These are phyloP conservation scores for Plectosphaerella sp. DNA, from an alignment of 2,329 filamentous ascomycete genomes.

Conservation along the genomic window DNA sequence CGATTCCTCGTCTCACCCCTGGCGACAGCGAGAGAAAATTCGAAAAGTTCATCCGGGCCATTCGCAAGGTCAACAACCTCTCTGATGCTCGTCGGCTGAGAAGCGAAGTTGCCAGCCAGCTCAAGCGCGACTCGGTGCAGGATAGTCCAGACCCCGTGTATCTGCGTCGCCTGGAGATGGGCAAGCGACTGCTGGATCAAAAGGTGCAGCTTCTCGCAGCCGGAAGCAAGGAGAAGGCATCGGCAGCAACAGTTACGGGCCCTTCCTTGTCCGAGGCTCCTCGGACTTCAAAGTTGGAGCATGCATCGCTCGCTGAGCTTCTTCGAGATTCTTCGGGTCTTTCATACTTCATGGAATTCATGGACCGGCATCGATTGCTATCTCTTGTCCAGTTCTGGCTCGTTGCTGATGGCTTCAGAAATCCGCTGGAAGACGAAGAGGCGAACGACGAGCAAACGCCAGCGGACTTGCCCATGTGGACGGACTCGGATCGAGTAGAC, in stretches of 20 bases:
- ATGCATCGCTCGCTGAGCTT: conserved; percentile 76
- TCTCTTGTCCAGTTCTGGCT: conserved; percentile 96
- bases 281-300: conserved; percentile 61
- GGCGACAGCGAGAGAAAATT: conserved; percentile 89
- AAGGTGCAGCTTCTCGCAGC: conserved; percentile 77
- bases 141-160: conserved; percentile 83
- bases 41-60: conserved; percentile 87
- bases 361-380: conserved; percentile 88
- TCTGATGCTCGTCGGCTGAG: conserved; percentile 90
- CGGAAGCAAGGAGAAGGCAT: conserved; percentile 48
- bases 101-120: conserved; percentile 86
- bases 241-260: conserved; percentile 5
- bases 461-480: conserved; percentile 64
- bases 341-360: conserved; percentile 99
- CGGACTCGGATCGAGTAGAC: conserved; percentile 78
- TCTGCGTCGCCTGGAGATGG: conserved; percentile 83
- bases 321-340: conserved; percentile 84
- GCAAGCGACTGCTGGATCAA: conserved; percentile 84
- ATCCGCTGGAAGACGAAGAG: conserved; percentile 80
- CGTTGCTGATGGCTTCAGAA: conserved; percentile 93
- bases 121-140: conserved; percentile 76
- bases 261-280: conserved; percentile 20
- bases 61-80: conserved; percentile 82
- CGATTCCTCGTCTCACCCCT: conserved; percentile 74
- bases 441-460: conserved; percentile 64